A percentile compares a stretch with the other conserved stretches of the same genome.
Conservation (phyloP, 345 rosid species). For the Syzygium grande region DNA sequence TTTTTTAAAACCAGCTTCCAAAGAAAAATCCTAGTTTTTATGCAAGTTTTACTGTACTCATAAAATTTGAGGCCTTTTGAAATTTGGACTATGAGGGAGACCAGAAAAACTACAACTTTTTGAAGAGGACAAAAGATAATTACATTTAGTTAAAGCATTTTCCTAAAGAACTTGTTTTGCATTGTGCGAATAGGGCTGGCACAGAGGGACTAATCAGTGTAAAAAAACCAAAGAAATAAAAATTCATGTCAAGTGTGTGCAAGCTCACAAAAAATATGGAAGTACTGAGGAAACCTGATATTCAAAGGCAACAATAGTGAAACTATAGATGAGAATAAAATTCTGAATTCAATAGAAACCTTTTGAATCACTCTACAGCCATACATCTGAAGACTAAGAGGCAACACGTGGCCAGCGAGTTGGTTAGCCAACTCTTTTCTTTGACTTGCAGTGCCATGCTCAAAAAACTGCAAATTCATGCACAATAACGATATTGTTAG, state of each 20-base stretch:
- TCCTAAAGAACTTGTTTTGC: background rate
- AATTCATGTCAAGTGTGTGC: background rate
- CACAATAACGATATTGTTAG: conserved; percentile 5
- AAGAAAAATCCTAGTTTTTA: background rate
- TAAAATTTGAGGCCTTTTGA: background rate
- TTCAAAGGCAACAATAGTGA: background rate
- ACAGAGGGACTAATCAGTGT: background rate
- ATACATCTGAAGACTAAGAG: conserved; percentile 94
- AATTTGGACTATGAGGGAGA: background rate
- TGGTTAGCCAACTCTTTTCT: conserved; percentile 75
- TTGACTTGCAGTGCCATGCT: conserved; percentile 76
- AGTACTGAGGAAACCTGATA: background rate
- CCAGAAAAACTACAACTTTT: background rate
- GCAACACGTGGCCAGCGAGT: conserved; percentile 74
- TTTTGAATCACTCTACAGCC: conserved; percentile 99
- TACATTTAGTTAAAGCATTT: background rate
- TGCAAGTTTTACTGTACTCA: background rate
- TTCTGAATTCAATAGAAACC: conserved; percentile 30
- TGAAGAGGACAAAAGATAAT: background rate
- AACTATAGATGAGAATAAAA: background rate
- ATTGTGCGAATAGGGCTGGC: background rate
- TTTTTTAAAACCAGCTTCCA: background rate
- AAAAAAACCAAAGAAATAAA: background rate
- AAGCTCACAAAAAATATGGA: background rate
- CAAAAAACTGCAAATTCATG: conserved; percentile 65